Evolutionary conservation across 2,329 filamentous ascomycete species (phyloP), one percentile per base, ranked within the genome.

Genomic region (Myriangium duriaei): DNA sequence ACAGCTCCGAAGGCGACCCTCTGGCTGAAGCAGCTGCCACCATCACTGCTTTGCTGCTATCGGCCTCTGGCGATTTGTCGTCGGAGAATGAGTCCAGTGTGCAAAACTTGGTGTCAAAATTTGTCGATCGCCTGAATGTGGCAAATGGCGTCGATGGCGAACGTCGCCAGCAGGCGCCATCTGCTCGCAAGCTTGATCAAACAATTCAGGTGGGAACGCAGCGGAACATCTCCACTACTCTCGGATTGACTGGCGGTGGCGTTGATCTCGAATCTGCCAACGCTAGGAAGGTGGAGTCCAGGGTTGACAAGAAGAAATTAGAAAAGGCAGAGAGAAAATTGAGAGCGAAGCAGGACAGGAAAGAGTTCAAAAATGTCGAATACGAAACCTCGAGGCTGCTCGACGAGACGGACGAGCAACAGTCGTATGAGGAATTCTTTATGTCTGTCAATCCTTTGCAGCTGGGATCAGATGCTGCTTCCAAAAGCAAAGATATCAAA

Each of bases 361-460:
- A 98, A 68, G 76, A 79, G 24, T 95, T 91, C 79, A 96, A 96
- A 72, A 94, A 81, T 40, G 91, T 98, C 50, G 84, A 95, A 62
- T 98, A 98, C 59, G 91, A 98, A 64, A 83, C 91, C 0, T 96
- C 91, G 10, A 79, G 78, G 49, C 69, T 98, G 48, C 76, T 98
- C 48, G 80, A 92, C 55, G 75, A 84, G 60, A 72, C 84, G 3
- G 81, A 88, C 51, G 74, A 79, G 51, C 69, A 87, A 10, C 80
- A 94, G 68, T 92, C 85, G 29, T 98, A 98, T 58, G 91, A 98
- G 63, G 91, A 98, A 59, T 96, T 98, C 65, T 98, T 93, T 73
- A 96, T 98, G 91, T 81, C 85, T 38, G 91, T 98, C 67, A 98
- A 98, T 61, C 91, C 91, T 44, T 72, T 98, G 45, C 88, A 96